Conservation (phyloP, 768 basidiomycete species). For the Mycena amicta region DNA sequence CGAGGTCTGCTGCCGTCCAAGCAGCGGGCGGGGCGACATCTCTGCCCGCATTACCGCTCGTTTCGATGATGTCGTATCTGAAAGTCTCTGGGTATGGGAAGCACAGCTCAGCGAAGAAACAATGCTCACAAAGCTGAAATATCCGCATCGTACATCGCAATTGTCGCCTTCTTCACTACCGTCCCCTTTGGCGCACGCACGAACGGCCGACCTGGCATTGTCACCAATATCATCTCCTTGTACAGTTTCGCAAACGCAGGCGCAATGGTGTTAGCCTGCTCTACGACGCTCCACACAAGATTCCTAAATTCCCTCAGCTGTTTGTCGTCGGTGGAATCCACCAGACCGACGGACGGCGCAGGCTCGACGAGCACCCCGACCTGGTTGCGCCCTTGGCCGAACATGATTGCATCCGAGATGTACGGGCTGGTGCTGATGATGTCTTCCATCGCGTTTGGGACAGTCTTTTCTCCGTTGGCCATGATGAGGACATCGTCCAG, state of each 20-base stretch:
- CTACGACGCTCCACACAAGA: constrained; percentile 36
- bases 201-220: constrained; percentile 40
- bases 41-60: constrained; percentile 13
- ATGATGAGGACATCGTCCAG: constrained; percentile 29
- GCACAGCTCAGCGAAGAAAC: too few relatives aligned
- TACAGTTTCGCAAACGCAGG: constrained; percentile 49
- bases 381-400: not conserved
- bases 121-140: not conserved
- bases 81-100: too few relatives aligned
- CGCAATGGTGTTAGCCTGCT: constrained; percentile 44
- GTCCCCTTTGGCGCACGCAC: constrained; percentile 51
- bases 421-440: constrained; percentile 18
- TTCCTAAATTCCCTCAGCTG: constrained; percentile 30
- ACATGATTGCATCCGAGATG: not conserved
- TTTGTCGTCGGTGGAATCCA: not conserved
- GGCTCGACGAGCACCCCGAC: constrained; percentile 25
- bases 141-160: not conserved
- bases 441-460: constrained; percentile 27
- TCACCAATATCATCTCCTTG: constrained; percentile 53
- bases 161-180: constrained; percentile 39
- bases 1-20: constrained; percentile 20
- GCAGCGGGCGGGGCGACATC: constrained; percentile 19
- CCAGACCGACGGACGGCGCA: constrained; percentile 14
- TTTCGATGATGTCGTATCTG: constrained; percentile 29
- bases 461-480: constrained; percentile 30